Base-by-base conservation (phyloP, 148 eudicot species). In the Camellia lanceoleosa region DNA sequence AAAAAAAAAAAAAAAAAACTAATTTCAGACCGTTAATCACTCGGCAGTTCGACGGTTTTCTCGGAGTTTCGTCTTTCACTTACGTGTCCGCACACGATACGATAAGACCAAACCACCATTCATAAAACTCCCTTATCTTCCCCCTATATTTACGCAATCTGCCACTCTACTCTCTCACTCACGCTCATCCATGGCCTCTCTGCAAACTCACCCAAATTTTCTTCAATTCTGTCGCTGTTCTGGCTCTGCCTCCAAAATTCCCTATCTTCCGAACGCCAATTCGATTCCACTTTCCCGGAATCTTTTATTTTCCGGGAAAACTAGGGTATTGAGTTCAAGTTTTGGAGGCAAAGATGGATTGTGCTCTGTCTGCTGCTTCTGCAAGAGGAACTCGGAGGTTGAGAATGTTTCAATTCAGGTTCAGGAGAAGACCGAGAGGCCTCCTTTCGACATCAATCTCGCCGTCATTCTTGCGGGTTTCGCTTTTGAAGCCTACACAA, bases 391-490 rank as follows among this genome's bases (percentile, higher is more conserved):
- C 14, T 83, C 83, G 30, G 89, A 87, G 19, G 69, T 76, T 54
- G 83, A 80, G 65, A 82, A 77, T 12, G 79, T 69, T 20, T 78
- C 84, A 52, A 59, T 52, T 10, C 78, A n/a, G 68, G 83, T 71
- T 43, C 82, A 77, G 80, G 75, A 52, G 75, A 74, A 82, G 44
- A 46, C 70, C 42, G 87, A 82, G 12, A 87, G 95, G 64, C 94
- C 94, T 62, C 83, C 84, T 30, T 95, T 95, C 68, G 97, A 95
- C 80, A 85, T 95, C 72, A 93, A 93, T 82, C 89, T 91, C 73
- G 99, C 99, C 20, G 99, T 95, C 23, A 88, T 95, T 72, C 87
- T 95, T n/a, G 99, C 99, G 68, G 99, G 99, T 51, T 95, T 95
- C 59, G 99, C 99, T n/a, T 95, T 95, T 60, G 99, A 95, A 83